Conservation (phyloP, 176 grass and related monocot species). For the Triticum timopheevii region DNA sequence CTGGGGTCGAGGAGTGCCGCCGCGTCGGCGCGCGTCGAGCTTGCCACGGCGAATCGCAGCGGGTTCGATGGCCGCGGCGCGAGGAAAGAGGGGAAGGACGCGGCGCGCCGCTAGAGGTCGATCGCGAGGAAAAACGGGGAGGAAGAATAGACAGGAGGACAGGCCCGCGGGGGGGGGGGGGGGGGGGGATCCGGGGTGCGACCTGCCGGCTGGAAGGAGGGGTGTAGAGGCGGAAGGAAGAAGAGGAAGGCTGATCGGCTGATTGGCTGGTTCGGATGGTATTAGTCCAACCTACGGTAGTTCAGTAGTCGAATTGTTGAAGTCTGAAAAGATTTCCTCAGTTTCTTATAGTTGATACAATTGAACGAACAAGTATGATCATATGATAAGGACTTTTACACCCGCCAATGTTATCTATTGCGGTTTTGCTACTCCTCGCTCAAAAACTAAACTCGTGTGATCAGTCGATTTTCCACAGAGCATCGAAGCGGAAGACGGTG, state of each 20-base stretch:
- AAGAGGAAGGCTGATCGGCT: constrained; percentile 32
- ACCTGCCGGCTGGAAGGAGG: background rate
- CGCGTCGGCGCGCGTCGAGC: background rate
- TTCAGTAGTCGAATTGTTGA: background rate
- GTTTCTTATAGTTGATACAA: too few relatives aligned
- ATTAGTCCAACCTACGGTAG: constrained; percentile 18
- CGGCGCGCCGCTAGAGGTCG: background rate
- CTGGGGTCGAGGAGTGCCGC: background rate
- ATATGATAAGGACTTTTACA: too few relatives aligned
- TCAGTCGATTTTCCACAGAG: too few relatives aligned
- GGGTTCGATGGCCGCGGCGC: constrained; percentile 1
- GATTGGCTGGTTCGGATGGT: constrained; percentile 26
- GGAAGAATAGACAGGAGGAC: background rate
- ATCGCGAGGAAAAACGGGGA: background rate
- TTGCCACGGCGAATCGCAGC: constrained; percentile 28
- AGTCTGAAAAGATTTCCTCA: too few relatives aligned
- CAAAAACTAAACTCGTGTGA: too few relatives aligned
- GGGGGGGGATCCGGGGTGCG: background rate
- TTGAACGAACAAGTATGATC: too few relatives aligned
- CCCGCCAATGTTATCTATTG: too few relatives aligned
- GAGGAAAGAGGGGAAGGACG: background rate
- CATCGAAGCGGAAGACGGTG: too few relatives aligned
- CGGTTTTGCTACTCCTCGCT: too few relatives aligned
- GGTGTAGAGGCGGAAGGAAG: background rate
- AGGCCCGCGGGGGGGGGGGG: background rate